Percentiles rank a stretch among this genome's conserved stretches.
Evolutionary conservation across 257 asterid species (phyloP).

Genomic region (Dorcoceras hygrometricum): DNA sequence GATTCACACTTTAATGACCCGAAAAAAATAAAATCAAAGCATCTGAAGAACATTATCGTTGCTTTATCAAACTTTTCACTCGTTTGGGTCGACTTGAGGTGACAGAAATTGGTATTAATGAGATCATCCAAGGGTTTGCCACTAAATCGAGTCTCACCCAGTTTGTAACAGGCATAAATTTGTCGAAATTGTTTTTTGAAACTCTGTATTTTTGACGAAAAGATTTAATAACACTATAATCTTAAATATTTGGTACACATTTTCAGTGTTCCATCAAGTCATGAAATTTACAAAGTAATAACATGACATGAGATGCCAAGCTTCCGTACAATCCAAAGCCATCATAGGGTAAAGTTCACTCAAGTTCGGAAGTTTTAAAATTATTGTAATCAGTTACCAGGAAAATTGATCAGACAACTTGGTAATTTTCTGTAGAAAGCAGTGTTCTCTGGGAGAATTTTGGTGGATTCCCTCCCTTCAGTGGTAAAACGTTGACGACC

Average conservation of each 20-base stretch:
- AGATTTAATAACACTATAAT: neutral
- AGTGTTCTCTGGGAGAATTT: conserved; percentile 38
- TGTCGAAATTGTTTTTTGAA: too few relatives aligned
- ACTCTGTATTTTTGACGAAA: too few relatives aligned
- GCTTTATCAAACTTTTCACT: conserved; percentile 50
- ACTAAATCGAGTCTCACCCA: neutral
- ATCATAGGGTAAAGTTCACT: neutral
- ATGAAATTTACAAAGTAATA: neutral
- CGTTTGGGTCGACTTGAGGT: conserved; percentile 52
- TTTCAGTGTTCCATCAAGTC: neutral
- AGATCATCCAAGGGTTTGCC: conserved; percentile 36
- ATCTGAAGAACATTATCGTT: conserved; percentile 62
- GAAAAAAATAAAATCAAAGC: conserved; percentile 54
- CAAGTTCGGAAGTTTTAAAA: neutral
- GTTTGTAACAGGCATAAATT: too few relatives aligned
- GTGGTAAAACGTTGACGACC: conserved; percentile 34
- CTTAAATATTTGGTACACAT: neutral
- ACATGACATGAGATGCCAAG: neutral
- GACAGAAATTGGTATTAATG: conserved; percentile 55
- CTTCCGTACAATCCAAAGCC: neutral
- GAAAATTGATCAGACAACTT: conserved; percentile 31
- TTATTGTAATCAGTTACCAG: neutral
- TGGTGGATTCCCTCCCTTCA: conserved; percentile 39
- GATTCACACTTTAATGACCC: conserved; percentile 50
- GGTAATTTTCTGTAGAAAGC: conserved; percentile 34